Conservation (phyloP, 192 early-diverging fungal genomes). For the Linnemannia schmuckeri region DNA sequence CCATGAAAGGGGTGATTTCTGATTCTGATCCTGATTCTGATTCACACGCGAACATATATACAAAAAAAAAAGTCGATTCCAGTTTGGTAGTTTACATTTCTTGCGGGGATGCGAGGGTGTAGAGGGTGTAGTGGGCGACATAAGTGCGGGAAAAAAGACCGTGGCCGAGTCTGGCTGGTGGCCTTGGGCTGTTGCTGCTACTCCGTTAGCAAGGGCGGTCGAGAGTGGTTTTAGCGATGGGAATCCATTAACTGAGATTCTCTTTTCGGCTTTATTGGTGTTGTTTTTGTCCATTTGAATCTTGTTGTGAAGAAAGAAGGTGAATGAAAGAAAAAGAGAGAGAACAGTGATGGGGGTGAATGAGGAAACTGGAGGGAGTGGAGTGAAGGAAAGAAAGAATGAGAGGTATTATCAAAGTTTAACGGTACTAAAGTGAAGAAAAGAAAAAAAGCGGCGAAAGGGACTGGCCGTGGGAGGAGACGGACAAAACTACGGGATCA, state of each 20-base stretch:
- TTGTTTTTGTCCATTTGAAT: constrained; percentile 17
- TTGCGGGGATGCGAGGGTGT: constrained; percentile 39
- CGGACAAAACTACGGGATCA: background rate
- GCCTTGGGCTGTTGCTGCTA: background rate
- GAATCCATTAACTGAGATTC: constrained; percentile 16
- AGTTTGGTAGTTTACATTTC: constrained; percentile 31
- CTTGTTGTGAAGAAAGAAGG: background rate
- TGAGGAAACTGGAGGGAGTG: background rate
- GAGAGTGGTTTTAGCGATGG: constrained; percentile 26
- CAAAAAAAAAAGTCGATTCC: background rate
- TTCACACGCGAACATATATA: background rate
- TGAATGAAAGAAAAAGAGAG: background rate
- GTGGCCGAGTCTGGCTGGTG: background rate
- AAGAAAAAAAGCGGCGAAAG: background rate
- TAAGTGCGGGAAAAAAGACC: background rate
- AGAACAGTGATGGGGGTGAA: background rate
- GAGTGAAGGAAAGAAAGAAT: background rate
- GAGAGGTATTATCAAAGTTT: background rate
- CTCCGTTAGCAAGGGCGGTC: constrained; percentile 7
- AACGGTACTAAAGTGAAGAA: background rate
- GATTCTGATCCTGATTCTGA: background rate
- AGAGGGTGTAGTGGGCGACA: constrained; percentile 3
- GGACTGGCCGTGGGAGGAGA: background rate
- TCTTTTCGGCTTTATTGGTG: background rate
- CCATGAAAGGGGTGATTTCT: background rate